These are phyloP conservation scores for Claviceps digitariae DNA, from an alignment of 2,329 filamentous ascomycete species.

Conservation along the genomic window DNA sequence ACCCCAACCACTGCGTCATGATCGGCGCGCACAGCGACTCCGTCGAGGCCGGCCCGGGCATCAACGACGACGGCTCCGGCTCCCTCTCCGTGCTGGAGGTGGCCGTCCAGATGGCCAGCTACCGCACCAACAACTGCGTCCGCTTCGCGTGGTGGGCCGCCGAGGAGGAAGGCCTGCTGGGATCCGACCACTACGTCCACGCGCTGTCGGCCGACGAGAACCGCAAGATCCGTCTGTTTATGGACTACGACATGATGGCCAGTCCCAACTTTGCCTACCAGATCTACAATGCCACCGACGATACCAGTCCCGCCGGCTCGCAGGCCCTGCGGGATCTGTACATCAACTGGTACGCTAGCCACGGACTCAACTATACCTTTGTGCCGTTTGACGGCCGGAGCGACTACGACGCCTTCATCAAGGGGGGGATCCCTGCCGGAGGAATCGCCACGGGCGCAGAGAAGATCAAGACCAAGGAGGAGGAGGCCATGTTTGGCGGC, in stretches of 20 bases:
- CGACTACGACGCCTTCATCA: conserved; percentile 68
- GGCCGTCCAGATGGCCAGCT: conserved; percentile 43
- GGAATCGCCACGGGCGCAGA: conserved; percentile 70
- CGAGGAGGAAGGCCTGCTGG: conserved; percentile 53
- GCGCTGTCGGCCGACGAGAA: conserved; percentile 44
- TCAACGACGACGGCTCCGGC: conserved; percentile 68
- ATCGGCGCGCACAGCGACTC: conserved; percentile 52
- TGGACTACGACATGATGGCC: conserved; percentile 61
- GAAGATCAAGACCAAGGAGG: conserved; percentile 56
- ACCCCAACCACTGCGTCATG: conserved; percentile 51
- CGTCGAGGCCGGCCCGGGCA: conserved; percentile 51
- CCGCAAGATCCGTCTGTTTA: conserved; percentile 48
- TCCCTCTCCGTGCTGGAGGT: conserved; percentile 48
- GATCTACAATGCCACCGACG: conserved; percentile 61
- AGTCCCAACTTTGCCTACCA: conserved; percentile 53
- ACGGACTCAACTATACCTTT: conserved; percentile 52
- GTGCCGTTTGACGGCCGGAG: conserved; percentile 67
- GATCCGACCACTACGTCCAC: conserved; percentile 47
- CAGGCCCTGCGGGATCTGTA: conserved; percentile 56
- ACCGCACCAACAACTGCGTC: conserved; percentile 49
- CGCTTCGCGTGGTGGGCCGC: conserved; percentile 56
- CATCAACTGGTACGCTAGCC: conserved; percentile 48
- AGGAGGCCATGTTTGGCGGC: conserved; percentile 58
- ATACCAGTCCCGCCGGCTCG: conserved; percentile 55
- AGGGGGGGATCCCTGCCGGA: conserved; percentile 57